Conservation (phyloP, 1,139 yeast genomes). For the Scheffersomyces illinoinensis region DNA sequence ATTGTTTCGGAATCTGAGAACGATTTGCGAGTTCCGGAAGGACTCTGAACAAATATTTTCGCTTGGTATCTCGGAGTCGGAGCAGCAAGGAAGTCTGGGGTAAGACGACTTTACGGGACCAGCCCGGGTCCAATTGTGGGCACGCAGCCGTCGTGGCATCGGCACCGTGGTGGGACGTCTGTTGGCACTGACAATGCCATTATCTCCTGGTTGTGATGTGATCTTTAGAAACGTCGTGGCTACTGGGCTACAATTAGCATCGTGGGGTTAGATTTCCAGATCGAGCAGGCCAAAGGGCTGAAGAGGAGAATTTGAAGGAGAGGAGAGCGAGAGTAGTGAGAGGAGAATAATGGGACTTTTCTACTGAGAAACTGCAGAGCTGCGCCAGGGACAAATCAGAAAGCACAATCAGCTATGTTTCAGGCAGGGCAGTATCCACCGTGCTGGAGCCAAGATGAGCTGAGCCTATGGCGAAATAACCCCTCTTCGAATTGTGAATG, state of each 20-base stretch:
- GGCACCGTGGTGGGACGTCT: neutral
- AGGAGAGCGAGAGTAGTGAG: too few relatives aligned
- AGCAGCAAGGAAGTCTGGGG: neutral
- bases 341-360: too few relatives aligned
- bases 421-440: neutral
- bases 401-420: neutral
- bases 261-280: neutral
- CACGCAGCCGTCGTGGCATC: neutral
- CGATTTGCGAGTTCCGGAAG: neutral
- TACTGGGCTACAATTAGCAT: neutral
- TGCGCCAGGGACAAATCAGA: neutral
- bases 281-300: neutral
- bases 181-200: neutral
- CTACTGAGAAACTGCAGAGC: too few relatives aligned
- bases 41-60: neutral
- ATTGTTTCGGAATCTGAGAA: neutral
- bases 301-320: neutral
- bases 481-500: neutral
- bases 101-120: neutral
- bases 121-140: neutral
- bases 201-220: neutral
- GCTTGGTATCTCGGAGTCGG: neutral
- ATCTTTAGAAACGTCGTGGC: neutral
- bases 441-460: neutral
- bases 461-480: neutral